phyloP scores from a whole-genome alignment of 1,139 yeast genomes.

The Scheffersomyces titani region DNA sequence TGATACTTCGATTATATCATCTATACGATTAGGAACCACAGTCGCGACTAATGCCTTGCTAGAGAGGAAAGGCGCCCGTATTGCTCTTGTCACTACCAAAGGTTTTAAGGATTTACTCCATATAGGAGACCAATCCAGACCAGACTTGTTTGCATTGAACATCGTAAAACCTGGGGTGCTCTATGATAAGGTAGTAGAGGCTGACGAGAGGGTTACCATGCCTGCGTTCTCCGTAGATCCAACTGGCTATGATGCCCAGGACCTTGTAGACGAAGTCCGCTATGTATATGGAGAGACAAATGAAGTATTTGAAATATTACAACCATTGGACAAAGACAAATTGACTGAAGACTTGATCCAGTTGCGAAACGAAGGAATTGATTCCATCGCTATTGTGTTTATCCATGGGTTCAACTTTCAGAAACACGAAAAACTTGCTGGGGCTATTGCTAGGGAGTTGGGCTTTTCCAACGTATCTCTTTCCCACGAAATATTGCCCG shows the following conservation, averaged over 20 bases:
- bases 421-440: slow-evolving; percentile 61
- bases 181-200: slow-evolving; percentile 63
- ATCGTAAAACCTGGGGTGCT: slow-evolving; percentile 60
- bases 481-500: slow-evolving; percentile 67
- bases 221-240: slow-evolving; percentile 70
- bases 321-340: slow-evolving; percentile 44
- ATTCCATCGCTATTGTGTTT: slow-evolving; percentile 67
- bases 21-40: slow-evolving; percentile 78
- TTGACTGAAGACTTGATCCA: slow-evolving; percentile 39
- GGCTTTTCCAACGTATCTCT: slow-evolving; percentile 61
- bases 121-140: slow-evolving; percentile 76
- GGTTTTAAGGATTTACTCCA: slow-evolving; percentile 65
- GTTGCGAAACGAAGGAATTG: slow-evolving; percentile 55
- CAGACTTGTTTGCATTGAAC: slow-evolving; percentile 63
- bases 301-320: slow-evolving; percentile 58
- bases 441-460: slow-evolving; percentile 54
- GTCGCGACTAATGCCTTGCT: slow-evolving; percentile 77
- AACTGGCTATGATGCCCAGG: slow-evolving; percentile 24
- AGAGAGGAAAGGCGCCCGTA: slow-evolving; percentile 66
- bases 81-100: slow-evolving; percentile 64
- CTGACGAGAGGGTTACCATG: slow-evolving; percentile 72
- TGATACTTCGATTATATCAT: slow-evolving; percentile 37
- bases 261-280: slow-evolving; percentile 14
- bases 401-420: slow-evolving; percentile 73
- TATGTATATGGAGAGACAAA: slow-evolving; percentile 58